phyloP scores from a whole-genome alignment of 352 stramenopile species.

The Peronospora belbahrii region DNA sequence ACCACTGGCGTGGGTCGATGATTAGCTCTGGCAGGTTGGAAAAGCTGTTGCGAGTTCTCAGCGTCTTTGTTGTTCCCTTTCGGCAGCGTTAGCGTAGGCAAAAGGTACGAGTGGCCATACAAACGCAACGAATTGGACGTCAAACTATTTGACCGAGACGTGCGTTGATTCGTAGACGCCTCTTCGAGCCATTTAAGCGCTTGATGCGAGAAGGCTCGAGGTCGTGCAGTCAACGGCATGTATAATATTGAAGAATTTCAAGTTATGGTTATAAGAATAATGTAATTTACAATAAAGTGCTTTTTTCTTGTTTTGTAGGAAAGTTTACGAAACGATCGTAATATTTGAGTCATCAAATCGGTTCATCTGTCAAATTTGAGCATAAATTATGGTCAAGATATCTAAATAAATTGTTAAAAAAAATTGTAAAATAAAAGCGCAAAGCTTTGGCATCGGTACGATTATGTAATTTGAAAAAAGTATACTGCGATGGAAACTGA shows the following conservation, averaged over 20 bases:
- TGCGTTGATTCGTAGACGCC: conserved; percentile 23
- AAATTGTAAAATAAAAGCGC: no score
- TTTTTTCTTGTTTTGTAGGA: no score
- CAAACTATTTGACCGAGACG: conserved; percentile 21
- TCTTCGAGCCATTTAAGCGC: conserved; percentile 42
- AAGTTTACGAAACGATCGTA: no score
- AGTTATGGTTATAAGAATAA: neutral
- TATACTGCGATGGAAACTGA: neutral
- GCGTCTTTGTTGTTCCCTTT: conserved; percentile 23
- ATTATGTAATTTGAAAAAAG: conserved; percentile 1
- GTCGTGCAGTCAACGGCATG: conserved; percentile 43
- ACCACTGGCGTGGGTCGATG: conserved; percentile 50
- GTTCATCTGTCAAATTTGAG: no score
- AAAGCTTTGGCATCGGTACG: no score
- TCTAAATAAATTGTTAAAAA: no score
- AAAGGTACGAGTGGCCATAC: conserved; percentile 59
- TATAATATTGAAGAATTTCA: neutral
- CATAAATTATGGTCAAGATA: no score
- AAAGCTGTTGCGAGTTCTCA: conserved; percentile 27
- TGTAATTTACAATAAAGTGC: neutral
- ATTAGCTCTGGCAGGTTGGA: conserved; percentile 35
- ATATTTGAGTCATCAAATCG: no score
- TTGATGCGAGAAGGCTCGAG: conserved; percentile 54
- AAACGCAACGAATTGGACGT: conserved; percentile 34
- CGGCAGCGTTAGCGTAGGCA: conserved; percentile 58